Percentiles rank a stretch among this genome's conserved stretches.
These are phyloP conservation scores for Phyllachora maydis DNA, from an alignment of 2,329 filamentous ascomycete species.

Conservation along the genomic window DNA sequence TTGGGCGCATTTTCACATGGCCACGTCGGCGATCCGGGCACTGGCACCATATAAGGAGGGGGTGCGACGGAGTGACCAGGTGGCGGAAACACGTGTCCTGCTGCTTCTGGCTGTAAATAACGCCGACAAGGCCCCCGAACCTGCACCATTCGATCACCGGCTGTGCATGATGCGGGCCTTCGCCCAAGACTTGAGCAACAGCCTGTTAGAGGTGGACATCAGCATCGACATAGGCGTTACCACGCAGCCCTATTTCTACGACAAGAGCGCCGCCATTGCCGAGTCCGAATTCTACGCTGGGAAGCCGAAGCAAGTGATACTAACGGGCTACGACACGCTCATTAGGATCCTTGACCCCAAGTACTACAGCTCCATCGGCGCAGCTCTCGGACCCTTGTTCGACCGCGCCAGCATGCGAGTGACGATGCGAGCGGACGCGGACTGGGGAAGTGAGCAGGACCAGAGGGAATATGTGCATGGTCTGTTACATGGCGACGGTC, in stretches of 20 bases:
- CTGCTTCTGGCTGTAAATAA: conserved; percentile 42
- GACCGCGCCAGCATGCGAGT: conserved; percentile 38
- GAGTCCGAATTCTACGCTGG: conserved; percentile 18
- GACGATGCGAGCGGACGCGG: conserved; percentile 37
- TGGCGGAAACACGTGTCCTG: conserved; percentile 18
- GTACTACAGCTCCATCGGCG: conserved; percentile 49
- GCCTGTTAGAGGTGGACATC: conserved; percentile 5
- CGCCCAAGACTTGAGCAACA: conserved; percentile 27
- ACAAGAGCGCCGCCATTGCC: conserved; percentile 43
- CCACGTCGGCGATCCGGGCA: conserved; percentile 20
- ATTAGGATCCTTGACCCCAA: conserved; percentile 52
- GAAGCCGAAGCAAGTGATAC: conserved; percentile 32
- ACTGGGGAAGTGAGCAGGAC: conserved; percentile 33
- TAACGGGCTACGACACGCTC: conserved; percentile 59
- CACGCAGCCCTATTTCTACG: conserved; percentile 51
- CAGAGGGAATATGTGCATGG: conserved; percentile 31
- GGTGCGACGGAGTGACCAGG: conserved; percentile 2
- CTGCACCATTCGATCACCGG: conserved; percentile 45
- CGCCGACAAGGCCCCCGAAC: conserved; percentile 44
- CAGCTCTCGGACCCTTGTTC: conserved; percentile 42
- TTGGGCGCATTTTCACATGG: conserved; percentile 36
- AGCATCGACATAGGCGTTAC: conserved; percentile 49
- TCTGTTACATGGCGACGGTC: conserved; percentile 20
- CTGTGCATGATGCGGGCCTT: conserved; percentile 54
- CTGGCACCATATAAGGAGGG: too few relatives aligned